These are phyloP conservation scores for Paracamarosporium sp. DNA, from an alignment of 2,329 filamentous ascomycete genomes.

Conservation along the genomic window DNA sequence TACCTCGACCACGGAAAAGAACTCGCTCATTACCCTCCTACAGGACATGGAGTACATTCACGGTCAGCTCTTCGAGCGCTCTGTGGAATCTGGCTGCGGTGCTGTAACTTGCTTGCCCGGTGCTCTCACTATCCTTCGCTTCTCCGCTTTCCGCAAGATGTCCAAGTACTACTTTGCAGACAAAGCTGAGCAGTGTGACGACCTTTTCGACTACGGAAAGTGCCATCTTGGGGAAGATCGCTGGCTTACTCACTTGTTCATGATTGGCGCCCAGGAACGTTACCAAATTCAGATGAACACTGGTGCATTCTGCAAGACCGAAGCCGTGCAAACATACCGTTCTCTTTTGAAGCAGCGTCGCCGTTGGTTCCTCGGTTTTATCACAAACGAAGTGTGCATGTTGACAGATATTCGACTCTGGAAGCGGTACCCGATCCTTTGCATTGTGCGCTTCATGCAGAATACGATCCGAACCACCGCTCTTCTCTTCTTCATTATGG, in stretches of 20 bases:
- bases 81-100: slow-evolving; percentile 92
- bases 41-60: slow-evolving; percentile 99
- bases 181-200: slow-evolving; percentile 92
- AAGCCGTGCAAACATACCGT: slow-evolving; percentile 87
- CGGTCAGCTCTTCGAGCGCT: slow-evolving; percentile 93
- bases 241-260: slow-evolving; percentile 97
- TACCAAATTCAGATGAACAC: slow-evolving; percentile 99
- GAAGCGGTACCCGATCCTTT: slow-evolving; percentile 86
- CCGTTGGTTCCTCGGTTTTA: slow-evolving; percentile 95
- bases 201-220: slow-evolving; percentile 96
- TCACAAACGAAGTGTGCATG: slow-evolving; percentile 99
- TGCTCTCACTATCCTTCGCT: slow-evolving; percentile 92
- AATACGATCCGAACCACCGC: slow-evolving; percentile 96
- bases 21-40: slow-evolving; percentile 87
- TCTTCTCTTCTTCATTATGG: slow-evolving; percentile 91
- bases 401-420: slow-evolving; percentile 91
- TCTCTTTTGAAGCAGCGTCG: slow-evolving; percentile 92
- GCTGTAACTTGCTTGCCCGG: slow-evolving; percentile 94
- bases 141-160: slow-evolving; percentile 96
- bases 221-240: slow-evolving; percentile 94
- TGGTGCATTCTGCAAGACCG: slow-evolving; percentile 97
- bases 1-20: slow-evolving; percentile 87
- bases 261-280: slow-evolving; percentile 92
- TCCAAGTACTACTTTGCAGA: slow-evolving; percentile 98
- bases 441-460: slow-evolving; percentile 89